Conservation (phyloP, 2,329 filamentous ascomycete species). For the Cladobotryum mycophilum region DNA sequence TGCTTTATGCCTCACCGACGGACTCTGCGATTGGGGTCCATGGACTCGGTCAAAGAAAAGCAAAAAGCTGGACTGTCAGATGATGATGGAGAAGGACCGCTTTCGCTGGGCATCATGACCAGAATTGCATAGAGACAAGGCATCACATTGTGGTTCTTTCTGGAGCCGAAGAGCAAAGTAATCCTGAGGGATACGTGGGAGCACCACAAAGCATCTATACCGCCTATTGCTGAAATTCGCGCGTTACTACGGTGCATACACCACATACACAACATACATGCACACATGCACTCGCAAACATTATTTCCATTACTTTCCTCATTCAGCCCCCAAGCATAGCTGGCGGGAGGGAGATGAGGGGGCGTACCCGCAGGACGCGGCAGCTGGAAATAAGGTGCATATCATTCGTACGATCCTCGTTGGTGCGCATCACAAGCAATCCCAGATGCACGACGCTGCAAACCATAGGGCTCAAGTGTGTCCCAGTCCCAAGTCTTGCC, state of each 20-base stretch:
- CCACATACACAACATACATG: too few relatives aligned
- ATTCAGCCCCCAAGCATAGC: too few relatives aligned
- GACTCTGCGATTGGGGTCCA: background rate
- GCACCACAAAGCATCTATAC: too few relatives aligned
- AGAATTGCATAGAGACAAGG: background rate
- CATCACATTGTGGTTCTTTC: background rate
- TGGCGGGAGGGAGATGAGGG: too few relatives aligned
- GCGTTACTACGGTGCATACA: too few relatives aligned
- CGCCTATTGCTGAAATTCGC: too few relatives aligned
- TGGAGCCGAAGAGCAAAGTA: too few relatives aligned
- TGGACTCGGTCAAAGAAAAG: background rate
- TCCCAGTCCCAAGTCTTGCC: too few relatives aligned
- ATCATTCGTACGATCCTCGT: background rate
- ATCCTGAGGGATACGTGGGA: too few relatives aligned
- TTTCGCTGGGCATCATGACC: constrained; percentile 1
- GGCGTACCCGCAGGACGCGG: background rate
- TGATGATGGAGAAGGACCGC: background rate
- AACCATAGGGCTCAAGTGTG: constrained; percentile 3
- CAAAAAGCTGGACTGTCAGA: constrained; percentile 2
- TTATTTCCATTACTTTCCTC: too few relatives aligned
- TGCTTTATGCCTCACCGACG: constrained; percentile 6
- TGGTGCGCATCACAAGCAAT: constrained; percentile 2
- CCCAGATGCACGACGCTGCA: constrained; percentile 3
- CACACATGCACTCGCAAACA: too few relatives aligned
- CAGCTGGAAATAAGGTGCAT: background rate